Base-by-base conservation (phyloP, 176 grass and related monocot species). In the Avena insularis region DNA sequence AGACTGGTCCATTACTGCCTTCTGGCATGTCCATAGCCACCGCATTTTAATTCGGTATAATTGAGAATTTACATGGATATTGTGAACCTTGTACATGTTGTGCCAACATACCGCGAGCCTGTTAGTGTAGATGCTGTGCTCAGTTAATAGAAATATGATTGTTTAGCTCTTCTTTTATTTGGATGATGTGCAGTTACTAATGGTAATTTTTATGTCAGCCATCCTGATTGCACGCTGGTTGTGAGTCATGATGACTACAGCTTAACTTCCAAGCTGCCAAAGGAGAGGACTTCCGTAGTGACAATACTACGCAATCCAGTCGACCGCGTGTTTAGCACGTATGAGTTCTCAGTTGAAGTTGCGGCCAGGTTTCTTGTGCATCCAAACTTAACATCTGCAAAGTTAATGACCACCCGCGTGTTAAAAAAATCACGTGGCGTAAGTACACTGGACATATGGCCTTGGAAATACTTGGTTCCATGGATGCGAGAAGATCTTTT, bases 401-500 rank as follows among this genome's bases (percentile, higher is more conserved):
- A 82, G 81, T 50, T 89, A 84, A 97, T 95, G 86, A 89, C 97
- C 76, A 88, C 50, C 46, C 90, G 89, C 20, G 45, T 94, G 60
- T 68, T 87, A 48, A 60, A 3, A 15, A 97, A 93, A 73, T 81
- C 90, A 82, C 79, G 65, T 71, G 92, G 71, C 78, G 91, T 97
- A 67, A 99, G 94, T 86, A 99, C 94, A 69, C 87, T 99, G 81
- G 97, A 99, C 71, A 94, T 97, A 83, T 99, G 97, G 97, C 97
- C 97, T 71, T 99, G 97, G 97, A 99, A 99, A 79, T 94, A 97
- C 88, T 93, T 99, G 83, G 97, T 99, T 84, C 97, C 94, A 50
- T 99, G 97, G 97, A 97, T 99, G 89, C 92, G 97, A 87, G 83
- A 99, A 66, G 97, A 99, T 86, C 78, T 99, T 58, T 99, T 99